Evolutionary conservation across 352 stramenopile species (phyloP), one percentile per base, ranked within the genome.

Genomic region (Pythium periplocum): DNA sequence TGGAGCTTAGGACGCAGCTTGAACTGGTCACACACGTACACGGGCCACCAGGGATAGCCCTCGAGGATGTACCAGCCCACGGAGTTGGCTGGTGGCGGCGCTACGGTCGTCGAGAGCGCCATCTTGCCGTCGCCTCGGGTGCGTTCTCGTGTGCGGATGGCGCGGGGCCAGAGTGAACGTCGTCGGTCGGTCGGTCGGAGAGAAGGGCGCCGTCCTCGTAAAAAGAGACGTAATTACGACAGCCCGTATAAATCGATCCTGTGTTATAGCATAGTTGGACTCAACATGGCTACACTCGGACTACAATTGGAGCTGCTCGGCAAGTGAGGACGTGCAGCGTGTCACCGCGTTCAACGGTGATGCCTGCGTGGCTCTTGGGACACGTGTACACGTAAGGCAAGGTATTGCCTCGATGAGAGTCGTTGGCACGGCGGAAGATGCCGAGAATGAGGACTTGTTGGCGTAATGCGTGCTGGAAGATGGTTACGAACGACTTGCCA

Each of bases 41-140:
- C 81, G 48, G 83, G 83, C 83, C 83, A 94, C 83, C 83, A 94
- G 6, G 83, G 83, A 64, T 74, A 90, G 17, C 83, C 83, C 59
- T 92, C 81, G 9, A 94, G 71, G 54, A 94, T 91, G 68, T 87
- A 83, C 83, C 83, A 94, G 44, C 76, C 83, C 40, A 94, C 75
- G 4, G 78, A 86, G 63, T 93, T 88, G 45, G 71, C 66, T 59
- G 69, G 41, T 31, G 39, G 44, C 44, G 37, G 43, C 51, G 30
- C 6, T 32, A 30, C 45, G 7, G 31, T 48, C 7, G 7, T 48
- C n/a, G 43, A 17, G 12, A 7, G 43, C 17, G 17, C 17, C 17
- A 26, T 26, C 17, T 26, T 26, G 17, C 17, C 17, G 17, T 26
- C 17, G 0, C 17, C 17, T 26, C 8, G 10, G 43, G 12, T 17